Conservation (phyloP, 805 yeast species). For the Candida dajiaensis region DNA sequence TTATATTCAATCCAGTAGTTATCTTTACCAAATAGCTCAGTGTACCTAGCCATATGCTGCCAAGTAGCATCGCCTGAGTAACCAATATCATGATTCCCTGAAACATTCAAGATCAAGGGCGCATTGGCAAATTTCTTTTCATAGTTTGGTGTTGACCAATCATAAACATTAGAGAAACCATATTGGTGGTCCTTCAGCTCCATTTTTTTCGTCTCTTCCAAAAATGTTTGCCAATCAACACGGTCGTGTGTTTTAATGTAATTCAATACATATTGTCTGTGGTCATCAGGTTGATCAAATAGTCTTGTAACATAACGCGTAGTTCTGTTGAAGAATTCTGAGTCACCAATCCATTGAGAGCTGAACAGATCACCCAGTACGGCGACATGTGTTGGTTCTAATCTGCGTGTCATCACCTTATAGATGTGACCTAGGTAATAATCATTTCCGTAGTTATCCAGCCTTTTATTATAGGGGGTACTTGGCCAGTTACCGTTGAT, state of each 20-base stretch:
- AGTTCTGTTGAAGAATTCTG: slow-evolving; percentile 79
- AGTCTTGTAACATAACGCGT: slow-evolving; percentile 65
- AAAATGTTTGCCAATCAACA: slow-evolving; percentile 47
- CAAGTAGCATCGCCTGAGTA: slow-evolving; percentile 91
- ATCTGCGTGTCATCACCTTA: slow-evolving; percentile 50
- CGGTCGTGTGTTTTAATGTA: slow-evolving; percentile 43
- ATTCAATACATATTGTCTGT: slow-evolving; percentile 43
- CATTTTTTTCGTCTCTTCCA: slow-evolving; percentile 27
- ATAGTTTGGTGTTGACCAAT: slow-evolving; percentile 48
- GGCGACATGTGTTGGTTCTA: slow-evolving; percentile 74
- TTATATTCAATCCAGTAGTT: slow-evolving; percentile 76
- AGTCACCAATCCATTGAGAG: slow-evolving; percentile 90
- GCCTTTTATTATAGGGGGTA: slow-evolving; percentile 63
- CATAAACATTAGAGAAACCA: slow-evolving; percentile 56
- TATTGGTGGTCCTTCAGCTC: slow-evolving; percentile 33
- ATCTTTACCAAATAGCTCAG: slow-evolving; percentile 71
- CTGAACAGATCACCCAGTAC: slow-evolving; percentile 92
- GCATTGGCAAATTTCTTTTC: slow-evolving; percentile 32
- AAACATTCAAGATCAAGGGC: slow-evolving; percentile 72
- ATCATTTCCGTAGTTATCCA: slow-evolving; percentile 90
- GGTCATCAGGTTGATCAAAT: slow-evolving; percentile 51
- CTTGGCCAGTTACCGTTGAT: slow-evolving; percentile 81
- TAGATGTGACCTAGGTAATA: slow-evolving; percentile 82
- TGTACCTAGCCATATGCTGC: slow-evolving; percentile 82
- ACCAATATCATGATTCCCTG: slow-evolving; percentile 96